These are phyloP conservation scores for Fraxinus nigra DNA, from an alignment of 305 asterid species.

Conservation along the genomic window DNA sequence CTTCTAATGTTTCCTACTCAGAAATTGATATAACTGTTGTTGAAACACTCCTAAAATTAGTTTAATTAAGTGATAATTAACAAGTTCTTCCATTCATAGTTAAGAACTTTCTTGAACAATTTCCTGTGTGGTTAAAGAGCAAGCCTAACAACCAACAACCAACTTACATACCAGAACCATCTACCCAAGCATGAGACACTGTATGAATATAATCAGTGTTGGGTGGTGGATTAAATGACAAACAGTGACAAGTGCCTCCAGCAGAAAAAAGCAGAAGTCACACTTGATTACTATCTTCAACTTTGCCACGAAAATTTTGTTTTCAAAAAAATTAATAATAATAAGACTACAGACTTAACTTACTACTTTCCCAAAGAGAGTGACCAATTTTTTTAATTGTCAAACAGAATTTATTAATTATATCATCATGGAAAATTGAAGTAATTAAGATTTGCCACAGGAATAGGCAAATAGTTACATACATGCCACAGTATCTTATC, in stretches of 20 bases:
- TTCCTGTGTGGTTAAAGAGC: neutral
- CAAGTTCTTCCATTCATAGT: neutral
- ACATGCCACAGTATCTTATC: conserved; percentile 2
- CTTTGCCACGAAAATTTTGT: neutral
- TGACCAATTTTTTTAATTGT: neutral
- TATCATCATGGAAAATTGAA: neutral
- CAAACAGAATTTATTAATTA: neutral
- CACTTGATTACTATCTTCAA: neutral
- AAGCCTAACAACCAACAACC: neutral
- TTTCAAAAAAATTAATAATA: neutral
- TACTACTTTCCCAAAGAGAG: neutral
- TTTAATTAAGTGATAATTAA: neutral
- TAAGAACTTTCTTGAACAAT: neutral
- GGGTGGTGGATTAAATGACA: neutral
- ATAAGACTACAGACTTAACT: neutral
- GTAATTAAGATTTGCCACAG: neutral
- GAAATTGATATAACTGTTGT: neutral
- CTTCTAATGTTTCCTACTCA: conserved; percentile 5
- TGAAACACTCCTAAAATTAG: conserved; percentile 1
- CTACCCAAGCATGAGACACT: neutral
- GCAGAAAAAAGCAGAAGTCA: neutral
- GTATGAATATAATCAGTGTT: neutral
- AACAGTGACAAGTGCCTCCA: neutral
- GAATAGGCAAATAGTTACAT: conserved; percentile 11
- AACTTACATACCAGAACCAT: neutral